Evolutionary conservation across 1,284 basidiomycete species (phyloP).

Genomic region (Ganoderma meredithae): DNA sequence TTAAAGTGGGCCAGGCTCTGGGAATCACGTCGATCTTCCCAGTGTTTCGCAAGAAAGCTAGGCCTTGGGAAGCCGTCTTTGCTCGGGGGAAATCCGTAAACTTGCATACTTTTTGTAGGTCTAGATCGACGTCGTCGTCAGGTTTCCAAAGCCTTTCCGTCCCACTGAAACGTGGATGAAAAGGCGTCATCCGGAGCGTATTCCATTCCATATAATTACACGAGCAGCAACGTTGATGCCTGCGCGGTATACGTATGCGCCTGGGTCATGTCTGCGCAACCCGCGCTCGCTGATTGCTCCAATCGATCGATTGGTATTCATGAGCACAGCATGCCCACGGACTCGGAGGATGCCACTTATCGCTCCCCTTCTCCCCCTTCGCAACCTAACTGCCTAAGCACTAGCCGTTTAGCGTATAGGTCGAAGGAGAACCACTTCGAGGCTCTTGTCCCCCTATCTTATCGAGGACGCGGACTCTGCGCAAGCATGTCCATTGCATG

Average conservation of each 20-base stretch:
- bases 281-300: neutral
- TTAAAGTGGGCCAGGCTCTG: neutral
- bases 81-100: neutral
- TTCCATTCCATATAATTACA: neutral
- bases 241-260: neutral
- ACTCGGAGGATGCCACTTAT: neutral
- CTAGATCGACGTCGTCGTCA: neutral
- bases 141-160: neutral
- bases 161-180: neutral
- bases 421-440: neutral
- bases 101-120: neutral
- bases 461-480: neutral
- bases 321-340: neutral
- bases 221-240: neutral
- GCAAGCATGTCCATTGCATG: neutral
- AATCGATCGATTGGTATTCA: neutral
- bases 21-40: neutral
- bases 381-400: neutral
- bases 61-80: neutral
- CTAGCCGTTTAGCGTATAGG: neutral
- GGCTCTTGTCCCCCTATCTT: neutral
- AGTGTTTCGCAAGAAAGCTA: neutral
- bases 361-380: neutral
- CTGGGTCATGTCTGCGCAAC: neutral
- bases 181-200: neutral